Conservation (phyloP, 176 grass and related monocot genomes). For the Microstegium vimineum region DNA sequence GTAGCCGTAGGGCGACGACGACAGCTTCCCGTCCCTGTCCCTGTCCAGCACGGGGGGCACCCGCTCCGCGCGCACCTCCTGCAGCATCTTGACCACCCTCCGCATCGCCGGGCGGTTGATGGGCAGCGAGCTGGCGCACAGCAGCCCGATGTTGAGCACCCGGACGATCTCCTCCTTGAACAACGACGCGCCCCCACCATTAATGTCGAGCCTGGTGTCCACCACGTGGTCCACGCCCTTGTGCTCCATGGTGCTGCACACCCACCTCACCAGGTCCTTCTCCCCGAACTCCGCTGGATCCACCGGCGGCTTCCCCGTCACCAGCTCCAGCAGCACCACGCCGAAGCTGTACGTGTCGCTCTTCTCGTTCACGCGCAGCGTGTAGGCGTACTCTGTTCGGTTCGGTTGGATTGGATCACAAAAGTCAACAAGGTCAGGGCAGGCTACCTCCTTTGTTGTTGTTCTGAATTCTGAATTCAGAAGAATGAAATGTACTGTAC, state of each 20-base stretch:
- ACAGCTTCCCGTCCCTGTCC: constrained; percentile 56
- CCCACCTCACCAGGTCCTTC: constrained; percentile 93
- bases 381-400: constrained; percentile 89
- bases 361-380: constrained; percentile 86
- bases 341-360: constrained; percentile 93
- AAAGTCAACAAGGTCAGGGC: too few species aligned
- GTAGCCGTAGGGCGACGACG: constrained; percentile 28
- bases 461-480: too few species aligned
- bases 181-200: too few species aligned
- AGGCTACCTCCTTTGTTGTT: too few species aligned
- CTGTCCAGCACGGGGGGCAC: not conserved
- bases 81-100: constrained; percentile 88
- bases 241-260: constrained; percentile 61
- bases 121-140: constrained; percentile 74
- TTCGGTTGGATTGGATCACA: too few species aligned
- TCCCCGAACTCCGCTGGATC: constrained; percentile 77
- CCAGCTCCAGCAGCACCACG: constrained; percentile 81
- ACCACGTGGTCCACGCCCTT: constrained; percentile 55
- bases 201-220: constrained; percentile 56
- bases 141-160: constrained; percentile 66
- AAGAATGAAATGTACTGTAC: too few species aligned
- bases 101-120: constrained; percentile 86
- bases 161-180: constrained; percentile 56
- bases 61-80: constrained; percentile 30
- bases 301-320: constrained; percentile 64